Conservation (phyloP, 768 basidiomycete genomes). For the Pisolithus microcarpus region DNA sequence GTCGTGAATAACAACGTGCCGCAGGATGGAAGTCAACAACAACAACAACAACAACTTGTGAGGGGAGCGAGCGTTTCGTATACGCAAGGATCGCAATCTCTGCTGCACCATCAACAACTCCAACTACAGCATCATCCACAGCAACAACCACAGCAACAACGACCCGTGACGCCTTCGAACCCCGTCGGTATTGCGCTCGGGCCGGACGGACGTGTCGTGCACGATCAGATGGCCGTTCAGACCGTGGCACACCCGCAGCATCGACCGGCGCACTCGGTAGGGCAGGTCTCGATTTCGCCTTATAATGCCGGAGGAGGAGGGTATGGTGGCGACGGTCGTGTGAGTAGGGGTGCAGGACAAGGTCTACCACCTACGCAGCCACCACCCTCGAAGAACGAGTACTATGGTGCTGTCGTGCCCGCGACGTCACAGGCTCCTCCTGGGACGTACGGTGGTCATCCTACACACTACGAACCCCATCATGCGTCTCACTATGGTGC, state of each 20-base stretch:
- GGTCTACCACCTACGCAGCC: neutral
- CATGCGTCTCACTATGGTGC: neutral
- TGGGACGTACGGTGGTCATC: neutral
- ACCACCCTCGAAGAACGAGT: neutral
- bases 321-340: neutral
- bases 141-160: constrained; percentile 15
- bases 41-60: neutral
- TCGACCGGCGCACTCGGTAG: constrained; percentile 9
- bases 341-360: neutral
- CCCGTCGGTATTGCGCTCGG: constrained; percentile 80
- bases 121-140: neutral
- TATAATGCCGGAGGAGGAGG: neutral
- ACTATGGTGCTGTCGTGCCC: neutral
- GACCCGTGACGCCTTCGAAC: constrained; percentile 67
- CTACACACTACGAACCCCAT: neutral
- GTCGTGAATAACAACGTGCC: constrained; percentile 9
- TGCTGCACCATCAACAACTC: constrained; percentile 1
- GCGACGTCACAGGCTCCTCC: neutral
- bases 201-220: constrained; percentile 69
- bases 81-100: neutral
- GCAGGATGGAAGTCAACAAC: neutral
- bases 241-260: constrained; percentile 13
- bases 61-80: neutral
- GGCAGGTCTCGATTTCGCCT: neutral
- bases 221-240: constrained; percentile 69